Evolutionary conservation across 192 early-diverging fungal species (phyloP).

Genomic region (Jimgerdemannia flammicorona): DNA sequence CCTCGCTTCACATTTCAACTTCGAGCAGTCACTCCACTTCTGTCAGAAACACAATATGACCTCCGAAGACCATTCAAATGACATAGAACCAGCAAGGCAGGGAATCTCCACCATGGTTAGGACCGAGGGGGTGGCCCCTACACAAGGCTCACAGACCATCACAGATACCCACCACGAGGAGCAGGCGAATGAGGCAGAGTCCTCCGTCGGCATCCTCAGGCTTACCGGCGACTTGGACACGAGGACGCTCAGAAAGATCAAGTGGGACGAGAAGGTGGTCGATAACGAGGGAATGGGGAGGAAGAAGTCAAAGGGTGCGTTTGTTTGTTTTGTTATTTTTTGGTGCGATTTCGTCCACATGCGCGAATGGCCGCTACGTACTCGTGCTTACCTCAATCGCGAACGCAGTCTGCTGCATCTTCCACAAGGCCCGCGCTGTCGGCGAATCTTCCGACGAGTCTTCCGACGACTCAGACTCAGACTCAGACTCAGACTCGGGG

Average conservation of each 20-base stretch:
- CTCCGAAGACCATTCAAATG: no score
- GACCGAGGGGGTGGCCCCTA: conserved; percentile 9
- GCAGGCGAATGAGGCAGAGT: neutral
- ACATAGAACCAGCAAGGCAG: no score
- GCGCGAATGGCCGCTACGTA: no score
- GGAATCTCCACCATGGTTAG: no score
- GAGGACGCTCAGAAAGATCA: conserved; percentile 38
- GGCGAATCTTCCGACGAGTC: conserved; percentile 41
- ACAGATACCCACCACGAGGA: neutral
- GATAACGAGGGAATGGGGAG: conserved; percentile 69
- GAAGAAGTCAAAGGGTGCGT: conserved; percentile 66
- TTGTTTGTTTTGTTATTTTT: neutral
- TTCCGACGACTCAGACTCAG: neutral
- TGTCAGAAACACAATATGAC: neutral
- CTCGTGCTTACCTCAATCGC: neutral
- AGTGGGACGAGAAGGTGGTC: conserved; percentile 62
- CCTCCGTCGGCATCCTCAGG: conserved; percentile 36
- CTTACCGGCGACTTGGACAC: conserved; percentile 43
- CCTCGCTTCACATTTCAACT: neutral
- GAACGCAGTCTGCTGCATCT: conserved; percentile 68
- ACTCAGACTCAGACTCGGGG: neutral
- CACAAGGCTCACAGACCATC: conserved; percentile 31
- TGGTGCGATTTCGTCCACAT: no score
- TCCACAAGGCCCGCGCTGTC: conserved; percentile 51
- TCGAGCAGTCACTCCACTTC: neutral